Evolutionary conservation across 2,329 filamentous ascomycete genomes (phyloP).

Genomic region (Alternaria panax): DNA sequence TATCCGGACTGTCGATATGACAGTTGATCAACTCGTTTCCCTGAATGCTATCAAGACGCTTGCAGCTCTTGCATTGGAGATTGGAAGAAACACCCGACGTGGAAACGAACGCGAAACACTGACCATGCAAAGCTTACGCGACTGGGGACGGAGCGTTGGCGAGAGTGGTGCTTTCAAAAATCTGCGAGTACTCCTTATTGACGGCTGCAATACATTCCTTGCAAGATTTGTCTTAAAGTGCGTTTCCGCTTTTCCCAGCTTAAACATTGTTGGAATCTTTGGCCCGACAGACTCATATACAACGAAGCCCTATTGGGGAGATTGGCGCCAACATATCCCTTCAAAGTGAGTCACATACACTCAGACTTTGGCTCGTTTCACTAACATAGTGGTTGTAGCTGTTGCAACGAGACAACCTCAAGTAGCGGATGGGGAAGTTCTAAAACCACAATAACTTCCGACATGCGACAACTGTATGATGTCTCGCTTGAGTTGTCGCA

Average conservation of each 20-base stretch:
- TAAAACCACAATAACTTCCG: constrained; percentile 12
- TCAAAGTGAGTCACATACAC: not conserved
- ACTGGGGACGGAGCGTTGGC: constrained; percentile 29
- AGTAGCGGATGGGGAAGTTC: constrained; percentile 10
- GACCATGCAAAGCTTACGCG: constrained; percentile 14
- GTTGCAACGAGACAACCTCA: not conserved
- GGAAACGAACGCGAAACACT: not conserved
- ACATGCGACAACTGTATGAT: constrained; percentile 24
- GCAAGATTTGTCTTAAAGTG: constrained; percentile 9
- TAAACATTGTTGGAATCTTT: constrained; percentile 25
- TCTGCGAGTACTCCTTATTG: constrained; percentile 25
- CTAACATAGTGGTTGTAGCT: constrained; percentile 1
- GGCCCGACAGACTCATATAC: not conserved
- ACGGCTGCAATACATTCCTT: constrained; percentile 12
- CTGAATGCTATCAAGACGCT: constrained; percentile 29
- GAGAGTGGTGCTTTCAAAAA: constrained; percentile 28
- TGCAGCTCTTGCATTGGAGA: constrained; percentile 22
- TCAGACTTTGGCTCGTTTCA: not conserved
- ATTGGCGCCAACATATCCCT: constrained; percentile 6
- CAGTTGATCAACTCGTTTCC: constrained; percentile 20
- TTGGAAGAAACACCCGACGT: not conserved
- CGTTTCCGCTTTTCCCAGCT: constrained; percentile 21
- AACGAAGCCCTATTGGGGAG: not conserved
- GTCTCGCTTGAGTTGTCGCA: constrained; percentile 2
- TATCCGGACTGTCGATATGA: constrained; percentile 19